These are phyloP conservation scores for Torulaspora pretoriensis DNA, from an alignment of 1,139 yeast genomes.

Conservation along the genomic window DNA sequence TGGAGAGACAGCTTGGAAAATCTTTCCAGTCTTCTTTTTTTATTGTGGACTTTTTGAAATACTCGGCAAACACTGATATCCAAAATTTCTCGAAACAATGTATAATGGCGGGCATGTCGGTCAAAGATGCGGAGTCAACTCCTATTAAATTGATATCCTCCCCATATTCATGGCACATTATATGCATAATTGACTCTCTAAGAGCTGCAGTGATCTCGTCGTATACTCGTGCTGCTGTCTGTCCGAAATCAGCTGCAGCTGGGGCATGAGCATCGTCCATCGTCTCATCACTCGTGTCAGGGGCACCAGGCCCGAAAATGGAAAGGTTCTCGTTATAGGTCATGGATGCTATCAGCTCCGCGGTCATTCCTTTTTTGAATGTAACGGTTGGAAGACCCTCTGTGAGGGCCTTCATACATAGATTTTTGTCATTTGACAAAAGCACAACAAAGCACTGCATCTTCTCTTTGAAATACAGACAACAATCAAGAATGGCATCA, in stretches of 20 bases:
- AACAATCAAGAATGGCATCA: slow-evolving; percentile 83
- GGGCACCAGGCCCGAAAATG: slow-evolving; percentile 23
- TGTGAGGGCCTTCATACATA: slow-evolving; percentile 71
- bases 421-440: slow-evolving; percentile 76
- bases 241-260: slow-evolving; percentile 5
- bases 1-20: slow-evolving; percentile 27
- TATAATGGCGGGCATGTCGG: slow-evolving; percentile 43
- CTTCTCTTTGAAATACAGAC: slow-evolving; percentile 53
- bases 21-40: slow-evolving; percentile 31
- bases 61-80: slow-evolving; percentile 55
- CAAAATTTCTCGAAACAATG: slow-evolving; percentile 46
- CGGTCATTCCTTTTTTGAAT: slow-evolving; percentile 55
- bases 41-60: slow-evolving; percentile 35
- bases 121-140: slow-evolving; percentile 41
- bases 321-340: slow-evolving; percentile 44
- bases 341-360: slow-evolving; percentile 51
- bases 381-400: slow-evolving; percentile 68
- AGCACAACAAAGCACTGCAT: slow-evolving; percentile 52
- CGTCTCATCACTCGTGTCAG: not conserved
- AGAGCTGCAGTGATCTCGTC: slow-evolving; percentile 45
- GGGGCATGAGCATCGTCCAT: slow-evolving; percentile 7
- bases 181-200: slow-evolving; percentile 47
- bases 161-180: slow-evolving; percentile 55
- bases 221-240: slow-evolving; percentile 26
- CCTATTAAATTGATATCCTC: slow-evolving; percentile 52